Base-by-base conservation (phyloP, 2,329 filamentous ascomycete genomes). In the Blastomyces parvus region DNA sequence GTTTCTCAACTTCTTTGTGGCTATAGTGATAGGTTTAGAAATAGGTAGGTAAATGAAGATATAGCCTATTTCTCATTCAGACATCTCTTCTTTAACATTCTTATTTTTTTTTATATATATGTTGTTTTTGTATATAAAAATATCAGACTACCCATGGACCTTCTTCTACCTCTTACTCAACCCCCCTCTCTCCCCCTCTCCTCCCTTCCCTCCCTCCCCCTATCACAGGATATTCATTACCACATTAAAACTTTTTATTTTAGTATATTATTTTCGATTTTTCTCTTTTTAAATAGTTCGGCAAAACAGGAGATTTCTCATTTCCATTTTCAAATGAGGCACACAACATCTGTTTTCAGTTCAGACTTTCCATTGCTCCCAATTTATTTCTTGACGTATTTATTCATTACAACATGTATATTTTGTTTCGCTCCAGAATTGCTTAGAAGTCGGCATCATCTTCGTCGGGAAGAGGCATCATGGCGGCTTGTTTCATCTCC, bases 381-480 rank as follows among this genome's bases (percentile, higher is more conserved):
- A 48, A 22, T 48, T 22, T 48, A 36, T 53, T 55, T 44, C 36
- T 59, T 44, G 33, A n/a, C 30, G 55, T 25, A 40, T 44, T 44
- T 44, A 44, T 59, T 46, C 57, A 59, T 59, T 59, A 59, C 46
- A 62, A 55, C 44, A 53, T 22, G 62, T 44, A 36, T 62, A 64
- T 48, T 48, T 48, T 48, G n/a, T 8, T 17, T 33, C 2, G 50
- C 13, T 30, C 30, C 30, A 62, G 53, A 22, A 33, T 6, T 33
- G n/a, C 74, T 74, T 79, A 81, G 73, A 81, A 73, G 68, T 81
- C 79, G 65, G 90, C 86, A 71, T 96, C 93, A 69, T 95, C 90
- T 85, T 97, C 94, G 74, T 91, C 92, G 70, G 94, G 94, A 73
- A 99, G 90, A 73, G 94, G 91, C 86, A 89, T 86, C 68, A 83